Evolutionary conservation across 176 grass and related monocot species (phyloP).

Genomic region (Aegilops sharonensis): DNA sequence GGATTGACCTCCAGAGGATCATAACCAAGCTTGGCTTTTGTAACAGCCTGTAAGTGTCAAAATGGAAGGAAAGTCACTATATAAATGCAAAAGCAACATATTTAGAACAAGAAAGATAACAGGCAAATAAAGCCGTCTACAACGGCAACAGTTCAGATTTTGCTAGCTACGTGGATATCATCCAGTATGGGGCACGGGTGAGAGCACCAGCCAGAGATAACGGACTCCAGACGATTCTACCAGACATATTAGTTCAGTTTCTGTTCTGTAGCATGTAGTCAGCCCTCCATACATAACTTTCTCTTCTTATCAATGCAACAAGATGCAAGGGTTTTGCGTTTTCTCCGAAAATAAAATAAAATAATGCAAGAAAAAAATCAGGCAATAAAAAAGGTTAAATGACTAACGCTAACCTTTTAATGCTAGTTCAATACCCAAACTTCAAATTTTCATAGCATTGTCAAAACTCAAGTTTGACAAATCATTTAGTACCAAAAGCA

Average conservation of each 20-base stretch:
- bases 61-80: slow-evolving; percentile 28
- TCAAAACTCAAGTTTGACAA: background rate
- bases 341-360: background rate
- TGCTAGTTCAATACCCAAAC: background rate
- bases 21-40: slow-evolving; percentile 97
- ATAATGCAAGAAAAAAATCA: background rate
- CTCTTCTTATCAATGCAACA: background rate
- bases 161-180: background rate
- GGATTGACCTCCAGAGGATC: slow-evolving; percentile 95
- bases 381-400: slow-evolving; percentile 17
- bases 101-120: background rate
- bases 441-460: slow-evolving; percentile 8
- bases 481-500: slow-evolving; percentile 5
- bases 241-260: background rate
- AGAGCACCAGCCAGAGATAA: background rate
- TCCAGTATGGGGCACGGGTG: background rate
- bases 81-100: slow-evolving; percentile 3
- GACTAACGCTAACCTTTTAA: background rate
- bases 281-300: background rate
- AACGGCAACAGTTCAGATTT: background rate
- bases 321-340: background rate
- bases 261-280: background rate
- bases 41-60: slow-evolving; percentile 77
- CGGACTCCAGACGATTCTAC: background rate
- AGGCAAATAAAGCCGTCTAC: background rate